These are phyloP conservation scores for Rhizopogon vinicolor DNA, from an alignment of 768 basidiomycete species.

Conservation along the genomic window DNA sequence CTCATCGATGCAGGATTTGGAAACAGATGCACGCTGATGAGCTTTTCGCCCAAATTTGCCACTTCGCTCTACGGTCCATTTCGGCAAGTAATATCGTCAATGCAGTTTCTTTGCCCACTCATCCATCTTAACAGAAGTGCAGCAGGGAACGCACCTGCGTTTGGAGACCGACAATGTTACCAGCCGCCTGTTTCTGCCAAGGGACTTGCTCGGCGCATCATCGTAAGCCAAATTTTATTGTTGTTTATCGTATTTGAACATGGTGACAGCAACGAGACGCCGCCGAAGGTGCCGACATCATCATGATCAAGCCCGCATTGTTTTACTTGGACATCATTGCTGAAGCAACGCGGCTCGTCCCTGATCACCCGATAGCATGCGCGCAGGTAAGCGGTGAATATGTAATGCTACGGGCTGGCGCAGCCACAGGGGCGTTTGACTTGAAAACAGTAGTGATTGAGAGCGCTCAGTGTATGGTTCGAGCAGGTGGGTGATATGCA, in stretches of 20 bases:
- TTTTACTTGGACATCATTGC: slow-evolving; percentile 96
- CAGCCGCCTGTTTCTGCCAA: slow-evolving; percentile 87
- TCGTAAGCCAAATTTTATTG: slow-evolving; percentile 49
- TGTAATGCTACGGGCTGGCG: slow-evolving; percentile 94
- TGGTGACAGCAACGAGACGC: slow-evolving; percentile 73
- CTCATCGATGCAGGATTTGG: slow-evolving; percentile 72
- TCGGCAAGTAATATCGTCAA: slow-evolving; percentile 39
- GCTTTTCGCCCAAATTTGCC: slow-evolving; percentile 96
- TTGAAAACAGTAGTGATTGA: slow-evolving; percentile 93
- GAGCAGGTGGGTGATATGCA: slow-evolving; percentile 39
- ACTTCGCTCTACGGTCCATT: slow-evolving; percentile 46
- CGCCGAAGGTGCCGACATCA: slow-evolving; percentile 90
- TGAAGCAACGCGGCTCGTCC: slow-evolving; percentile 55
- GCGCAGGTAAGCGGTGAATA: slow-evolving; percentile 98
- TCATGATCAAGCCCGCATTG: slow-evolving; percentile 97
- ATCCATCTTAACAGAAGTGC: slow-evolving; percentile 99
- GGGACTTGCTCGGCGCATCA: slow-evolving; percentile 87
- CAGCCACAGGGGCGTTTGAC: slow-evolving; percentile 86
- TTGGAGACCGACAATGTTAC: slow-evolving; percentile 96
- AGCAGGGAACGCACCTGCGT: slow-evolving; percentile 90
- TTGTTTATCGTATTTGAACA: background rate
- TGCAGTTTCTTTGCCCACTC: slow-evolving; percentile 34
- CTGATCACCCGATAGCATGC: slow-evolving; percentile 81
- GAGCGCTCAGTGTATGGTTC: slow-evolving; percentile 82
- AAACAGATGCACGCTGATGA: slow-evolving; percentile 91